These are phyloP conservation scores for Melastoma candidum DNA, from an alignment of 441 rosid species.

Conservation along the genomic window DNA sequence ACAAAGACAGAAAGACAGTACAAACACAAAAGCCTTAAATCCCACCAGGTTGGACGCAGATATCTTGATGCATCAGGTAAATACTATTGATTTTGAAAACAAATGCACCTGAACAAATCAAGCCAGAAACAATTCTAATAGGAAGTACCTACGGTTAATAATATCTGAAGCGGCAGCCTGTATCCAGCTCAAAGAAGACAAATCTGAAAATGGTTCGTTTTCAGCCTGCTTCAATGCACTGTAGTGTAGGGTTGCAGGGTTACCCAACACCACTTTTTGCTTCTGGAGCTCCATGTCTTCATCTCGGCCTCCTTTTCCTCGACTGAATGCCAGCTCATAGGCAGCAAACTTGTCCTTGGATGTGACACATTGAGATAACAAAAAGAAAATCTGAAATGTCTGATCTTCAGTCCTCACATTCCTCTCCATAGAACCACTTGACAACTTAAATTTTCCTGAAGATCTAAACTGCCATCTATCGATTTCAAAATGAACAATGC, in stretches of 20 bases:
- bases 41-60: too few relatives aligned
- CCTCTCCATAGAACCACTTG: constrained; percentile 23
- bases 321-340: constrained; percentile 48
- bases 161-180: constrained; percentile 55
- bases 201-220: constrained; percentile 40
- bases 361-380: constrained; percentile 40
- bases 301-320: constrained; percentile 22
- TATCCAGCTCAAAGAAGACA: constrained; percentile 86
- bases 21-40: too few relatives aligned
- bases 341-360: constrained; percentile 25
- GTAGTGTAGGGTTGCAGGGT: constrained; percentile 46
- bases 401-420: constrained; percentile 25
- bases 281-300: constrained; percentile 27
- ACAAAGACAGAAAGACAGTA: too few relatives aligned
- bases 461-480: constrained; percentile 30
- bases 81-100: too few relatives aligned
- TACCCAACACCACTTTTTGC: constrained; percentile 55
- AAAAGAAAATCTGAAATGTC: constrained; percentile 43
- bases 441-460: constrained; percentile 23
- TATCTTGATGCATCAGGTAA: too few relatives aligned
- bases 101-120: too few relatives aligned
- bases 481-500: constrained; percentile 68
- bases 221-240: constrained; percentile 35
- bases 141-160: constrained; percentile 64
- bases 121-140: constrained; percentile 16